A percentile compares a stretch with the other conserved stretches of the same genome.
phyloP scores from a whole-genome alignment of 257 asterid species.

The Penstemon newberryi region DNA sequence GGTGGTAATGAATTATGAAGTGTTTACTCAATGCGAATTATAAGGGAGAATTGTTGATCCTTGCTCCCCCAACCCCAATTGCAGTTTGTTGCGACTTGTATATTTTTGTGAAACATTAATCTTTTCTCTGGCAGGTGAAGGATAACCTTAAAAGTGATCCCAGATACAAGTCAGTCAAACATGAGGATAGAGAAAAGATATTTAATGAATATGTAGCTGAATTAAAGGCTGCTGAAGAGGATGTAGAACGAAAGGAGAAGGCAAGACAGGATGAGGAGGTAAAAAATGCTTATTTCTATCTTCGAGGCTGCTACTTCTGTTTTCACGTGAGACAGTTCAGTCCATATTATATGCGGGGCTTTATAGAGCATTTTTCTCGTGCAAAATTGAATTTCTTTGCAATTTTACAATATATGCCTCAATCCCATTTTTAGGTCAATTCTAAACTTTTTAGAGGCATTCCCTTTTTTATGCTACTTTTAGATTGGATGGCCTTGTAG shows the following conservation, averaged over 20 bases:
- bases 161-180: constrained; percentile 81
- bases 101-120: constrained; percentile 21
- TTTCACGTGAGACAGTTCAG: not conserved
- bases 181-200: constrained; percentile 79
- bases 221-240: constrained; percentile 80
- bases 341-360: no score
- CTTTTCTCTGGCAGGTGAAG: constrained; percentile 69
- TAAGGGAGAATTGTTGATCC: constrained; percentile 8
- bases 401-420: no score
- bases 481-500: no score
- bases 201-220: constrained; percentile 74
- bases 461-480: no score
- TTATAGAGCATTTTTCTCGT: no score
- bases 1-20: constrained; percentile 9
- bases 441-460: no score
- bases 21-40: not conserved
- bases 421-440: no score
- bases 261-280: constrained; percentile 81
- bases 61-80: not conserved
- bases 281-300: constrained; percentile 24
- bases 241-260: constrained; percentile 51
- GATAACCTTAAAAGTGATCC: constrained; percentile 79
- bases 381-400: no score
- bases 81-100: constrained; percentile 11
- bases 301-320: constrained; percentile 12